Evolutionary conservation across 75 land plant genomes (phyloP).

Genomic region (Chamaecyparis obtusa): DNA sequence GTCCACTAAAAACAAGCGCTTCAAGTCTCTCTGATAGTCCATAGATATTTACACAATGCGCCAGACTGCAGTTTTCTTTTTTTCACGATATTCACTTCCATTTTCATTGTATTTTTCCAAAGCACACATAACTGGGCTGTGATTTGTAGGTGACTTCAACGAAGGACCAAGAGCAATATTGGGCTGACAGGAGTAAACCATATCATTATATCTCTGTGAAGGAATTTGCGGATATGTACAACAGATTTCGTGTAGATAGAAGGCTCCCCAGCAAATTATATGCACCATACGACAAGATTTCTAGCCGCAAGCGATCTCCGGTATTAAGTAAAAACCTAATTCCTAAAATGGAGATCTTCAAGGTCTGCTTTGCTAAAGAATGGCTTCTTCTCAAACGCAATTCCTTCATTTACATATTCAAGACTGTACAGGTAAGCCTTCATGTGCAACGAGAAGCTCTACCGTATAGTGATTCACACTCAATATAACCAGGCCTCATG

Average conservation of each 20-base stretch:
- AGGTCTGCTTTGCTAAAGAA: neutral
- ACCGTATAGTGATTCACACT: neutral
- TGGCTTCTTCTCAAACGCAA: too few species aligned
- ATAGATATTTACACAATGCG: too few species aligned
- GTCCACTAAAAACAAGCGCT: too few species aligned
- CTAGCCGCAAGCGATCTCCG: slow-evolving; percentile 61
- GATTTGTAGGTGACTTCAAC: too few species aligned
- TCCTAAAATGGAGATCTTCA: slow-evolving; percentile 40
- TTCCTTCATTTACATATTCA: slow-evolving; percentile 6
- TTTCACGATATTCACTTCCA: too few species aligned
- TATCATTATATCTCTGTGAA: too few species aligned
- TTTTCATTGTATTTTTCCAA: too few species aligned
- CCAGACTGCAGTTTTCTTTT: too few species aligned
- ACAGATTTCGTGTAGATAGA: slow-evolving; percentile 59
- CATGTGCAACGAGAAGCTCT: neutral
- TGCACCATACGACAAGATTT: slow-evolving; percentile 47
- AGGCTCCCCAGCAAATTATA: slow-evolving; percentile 48
- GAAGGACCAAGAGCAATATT: too few species aligned
- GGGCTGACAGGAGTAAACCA: too few species aligned
- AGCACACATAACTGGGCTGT: too few species aligned
- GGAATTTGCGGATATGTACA: slow-evolving; percentile 63
- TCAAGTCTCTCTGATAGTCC: too few species aligned
- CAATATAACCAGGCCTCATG: neutral
- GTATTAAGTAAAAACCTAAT: slow-evolving; percentile 40
- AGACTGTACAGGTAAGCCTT: slow-evolving; percentile 15